Conservation (phyloP, 768 basidiomycete genomes). For the Naganishia antarctica region DNA sequence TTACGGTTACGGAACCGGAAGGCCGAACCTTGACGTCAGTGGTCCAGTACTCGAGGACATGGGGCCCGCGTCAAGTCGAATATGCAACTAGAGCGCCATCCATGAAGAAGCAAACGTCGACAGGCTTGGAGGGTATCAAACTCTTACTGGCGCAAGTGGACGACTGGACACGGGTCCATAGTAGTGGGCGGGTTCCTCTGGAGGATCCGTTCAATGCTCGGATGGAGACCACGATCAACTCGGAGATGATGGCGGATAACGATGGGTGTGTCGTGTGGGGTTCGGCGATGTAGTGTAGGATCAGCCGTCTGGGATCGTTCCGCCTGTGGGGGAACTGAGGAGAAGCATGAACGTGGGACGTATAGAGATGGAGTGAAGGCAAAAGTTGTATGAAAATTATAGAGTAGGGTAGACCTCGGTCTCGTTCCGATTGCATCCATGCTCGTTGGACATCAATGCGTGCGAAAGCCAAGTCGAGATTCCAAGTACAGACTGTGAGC, state of each 20-base stretch:
- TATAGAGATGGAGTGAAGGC: no score
- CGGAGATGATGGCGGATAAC: not conserved
- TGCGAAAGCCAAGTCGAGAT: no score
- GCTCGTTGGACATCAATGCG: no score
- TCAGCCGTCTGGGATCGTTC: no score
- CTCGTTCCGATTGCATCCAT: no score
- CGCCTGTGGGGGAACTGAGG: no score
- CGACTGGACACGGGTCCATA: not conserved
- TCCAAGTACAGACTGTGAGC: no score
- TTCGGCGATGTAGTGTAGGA: no score
- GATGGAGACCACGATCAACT: not conserved
- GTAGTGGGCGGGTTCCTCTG: not conserved
- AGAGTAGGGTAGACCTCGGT: no score
- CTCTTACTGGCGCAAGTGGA: not conserved
- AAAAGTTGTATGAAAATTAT: no score
- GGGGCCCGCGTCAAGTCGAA: not conserved
- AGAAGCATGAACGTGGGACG: no score
- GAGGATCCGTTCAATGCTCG: not conserved
- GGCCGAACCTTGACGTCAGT: not conserved
- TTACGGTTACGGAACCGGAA: not conserved
- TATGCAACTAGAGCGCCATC: not conserved
- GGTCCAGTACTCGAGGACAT: not conserved
- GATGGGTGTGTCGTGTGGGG: conserved; percentile 3
- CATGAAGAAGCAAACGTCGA: not conserved
- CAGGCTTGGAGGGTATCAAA: conserved; percentile 12